Conservation (phyloP, 495 filamentous ascomycete species). For the Penicillium chermesinum region DNA sequence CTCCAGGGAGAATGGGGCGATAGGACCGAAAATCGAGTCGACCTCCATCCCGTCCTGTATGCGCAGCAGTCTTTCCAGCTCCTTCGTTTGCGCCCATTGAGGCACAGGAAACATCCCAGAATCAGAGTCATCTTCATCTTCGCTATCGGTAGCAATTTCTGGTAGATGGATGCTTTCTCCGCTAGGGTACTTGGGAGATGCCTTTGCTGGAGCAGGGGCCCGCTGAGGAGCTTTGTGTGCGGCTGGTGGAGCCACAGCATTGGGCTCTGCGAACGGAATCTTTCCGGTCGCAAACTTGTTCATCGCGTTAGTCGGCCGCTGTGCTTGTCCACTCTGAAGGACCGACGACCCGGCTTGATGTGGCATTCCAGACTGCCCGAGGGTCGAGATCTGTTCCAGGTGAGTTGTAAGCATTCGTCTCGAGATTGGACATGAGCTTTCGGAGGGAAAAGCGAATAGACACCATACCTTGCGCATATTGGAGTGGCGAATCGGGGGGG, state of each 20-base stretch:
- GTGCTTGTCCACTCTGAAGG: constrained; percentile 40
- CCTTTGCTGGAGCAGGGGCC: constrained; percentile 50
- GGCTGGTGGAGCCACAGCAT: constrained; percentile 36
- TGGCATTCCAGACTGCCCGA: constrained; percentile 48
- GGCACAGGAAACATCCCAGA: constrained; percentile 56
- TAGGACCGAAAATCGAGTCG: constrained; percentile 82
- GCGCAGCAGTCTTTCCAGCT: constrained; percentile 61
- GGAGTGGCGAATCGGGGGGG: constrained; percentile 77
- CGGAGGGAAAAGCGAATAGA: background rate
- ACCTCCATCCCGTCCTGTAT: constrained; percentile 80
- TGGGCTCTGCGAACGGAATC: constrained; percentile 80
- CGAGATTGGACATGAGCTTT: background rate
- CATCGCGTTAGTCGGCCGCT: constrained; percentile 59
- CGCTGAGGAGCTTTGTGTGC: constrained; percentile 52
- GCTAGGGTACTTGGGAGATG: constrained; percentile 72
- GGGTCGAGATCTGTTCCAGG: constrained; percentile 50
- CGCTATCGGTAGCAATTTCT: constrained; percentile 82
- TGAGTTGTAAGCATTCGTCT: background rate
- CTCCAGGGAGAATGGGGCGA: constrained; percentile 82
- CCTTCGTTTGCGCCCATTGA: constrained; percentile 79
- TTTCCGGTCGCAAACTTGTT: constrained; percentile 82
- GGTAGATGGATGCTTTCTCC: constrained; percentile 81
- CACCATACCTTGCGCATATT: constrained; percentile 64
- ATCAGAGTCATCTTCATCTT: constrained; percentile 68
- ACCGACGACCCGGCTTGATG: constrained; percentile 38